A percentile compares a stretch with the other conserved stretches of the same genome.
phyloP scores from a whole-genome alignment of 768 basidiomycete species.

The Tremella fuciformis region DNA sequence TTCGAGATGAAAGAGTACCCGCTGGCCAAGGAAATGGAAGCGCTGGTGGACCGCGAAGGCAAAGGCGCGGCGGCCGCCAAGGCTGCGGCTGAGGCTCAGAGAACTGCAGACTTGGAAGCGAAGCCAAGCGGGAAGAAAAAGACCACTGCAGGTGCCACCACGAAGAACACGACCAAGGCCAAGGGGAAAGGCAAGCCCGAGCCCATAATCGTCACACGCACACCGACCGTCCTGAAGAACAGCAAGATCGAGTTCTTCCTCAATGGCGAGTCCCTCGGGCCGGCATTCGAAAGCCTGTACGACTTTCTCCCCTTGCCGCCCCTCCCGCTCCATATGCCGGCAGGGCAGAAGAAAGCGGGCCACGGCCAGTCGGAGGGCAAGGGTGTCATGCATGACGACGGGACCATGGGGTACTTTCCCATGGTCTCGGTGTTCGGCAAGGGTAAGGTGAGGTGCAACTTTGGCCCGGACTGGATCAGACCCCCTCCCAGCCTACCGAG shows the following conservation, averaged over 20 bases:
- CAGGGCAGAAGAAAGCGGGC: neutral
- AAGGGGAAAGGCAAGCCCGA: neutral
- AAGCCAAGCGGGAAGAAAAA: constrained; percentile 56
- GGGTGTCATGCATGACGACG: constrained; percentile 88
- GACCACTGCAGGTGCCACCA: constrained; percentile 7
- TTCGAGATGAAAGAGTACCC: constrained; percentile 91
- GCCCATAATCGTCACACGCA: neutral
- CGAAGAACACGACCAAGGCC: constrained; percentile 22
- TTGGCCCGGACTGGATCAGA: constrained; percentile 69
- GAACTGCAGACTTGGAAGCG: constrained; percentile 13
- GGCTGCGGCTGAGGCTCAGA: constrained; percentile 21
- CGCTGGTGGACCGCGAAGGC: constrained; percentile 68
- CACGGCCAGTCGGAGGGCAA: constrained; percentile 54
- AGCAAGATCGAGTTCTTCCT: constrained; percentile 74
- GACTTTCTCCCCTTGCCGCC: constrained; percentile 80
- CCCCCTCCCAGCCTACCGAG: constrained; percentile 55
- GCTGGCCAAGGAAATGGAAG: constrained; percentile 84
- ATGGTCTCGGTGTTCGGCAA: constrained; percentile 91
- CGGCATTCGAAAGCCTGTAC: constrained; percentile 82
- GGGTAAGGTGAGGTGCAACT: constrained; percentile 76
- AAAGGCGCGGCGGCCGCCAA: constrained; percentile 44
- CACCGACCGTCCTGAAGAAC: constrained; percentile 16
- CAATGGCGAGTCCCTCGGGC: constrained; percentile 78
- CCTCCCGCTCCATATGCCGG: constrained; percentile 58
- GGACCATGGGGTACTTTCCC: constrained; percentile 90